Base-by-base conservation (phyloP, 306 rosid genomes). In the Vigna unguiculata region DNA sequence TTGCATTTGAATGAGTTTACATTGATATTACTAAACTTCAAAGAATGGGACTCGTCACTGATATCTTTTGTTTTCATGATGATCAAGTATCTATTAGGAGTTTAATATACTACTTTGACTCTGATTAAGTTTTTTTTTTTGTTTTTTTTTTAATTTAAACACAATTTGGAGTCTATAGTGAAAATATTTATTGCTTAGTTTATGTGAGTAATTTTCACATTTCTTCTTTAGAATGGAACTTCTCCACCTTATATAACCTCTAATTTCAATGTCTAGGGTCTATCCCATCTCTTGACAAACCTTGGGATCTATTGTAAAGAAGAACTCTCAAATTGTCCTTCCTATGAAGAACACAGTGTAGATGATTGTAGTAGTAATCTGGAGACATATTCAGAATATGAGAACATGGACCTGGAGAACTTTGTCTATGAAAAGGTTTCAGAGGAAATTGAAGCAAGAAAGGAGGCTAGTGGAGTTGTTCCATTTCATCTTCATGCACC, bases 321-420 rank as follows among this genome's bases (percentile, higher is more conserved):
- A 71, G 91, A 88, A 72, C 81, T 86, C 46, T 80, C 94, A 66
- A 85, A 81, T 73, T 85, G 88, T 80, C 83, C 92, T 79, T 71
- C 86, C 25, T 89, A 85, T 75, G 96, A 86, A 70, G 87, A 83
- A 58, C 85, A 90, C 11, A 85, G 85, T 59, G 83, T 91, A 72
- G 93, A 90, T 71, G 93, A 71, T 74, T 85, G 91, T 76, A 87
- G 91, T 72, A 86, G 91, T 83, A 89, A 90, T 81, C 83, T 82
- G 41, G 98, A 91, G 88, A 85, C 91, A 40, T 77, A 78, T 66
- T 84, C 93, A 46, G 96, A 89, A 76, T 87, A 92, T 80, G 96
- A 90, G 83, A 95, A 89, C 82, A 95, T 91, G 97, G 98, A 95
- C 83, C 79, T 95, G 76, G 98, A 95, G 85, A 95, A 88, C 81